Evolutionary conservation across 1,139 yeast species (phyloP).

Genomic region (Spencermartinsiella ligniputridi): DNA sequence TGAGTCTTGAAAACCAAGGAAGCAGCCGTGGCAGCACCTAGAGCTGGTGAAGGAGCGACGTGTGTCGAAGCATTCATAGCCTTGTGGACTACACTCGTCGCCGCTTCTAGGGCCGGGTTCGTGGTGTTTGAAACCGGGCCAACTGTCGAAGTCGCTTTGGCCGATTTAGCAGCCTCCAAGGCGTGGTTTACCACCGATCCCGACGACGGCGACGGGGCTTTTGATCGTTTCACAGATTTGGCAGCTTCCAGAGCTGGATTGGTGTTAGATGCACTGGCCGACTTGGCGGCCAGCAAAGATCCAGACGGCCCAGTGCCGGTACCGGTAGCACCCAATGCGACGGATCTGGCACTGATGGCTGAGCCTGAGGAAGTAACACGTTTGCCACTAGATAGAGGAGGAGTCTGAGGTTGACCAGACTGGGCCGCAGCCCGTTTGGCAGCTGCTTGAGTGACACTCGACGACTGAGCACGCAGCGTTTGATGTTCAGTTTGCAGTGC

Average conservation of each 20-base stretch:
- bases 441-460: background rate
- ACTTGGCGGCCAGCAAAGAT: background rate
- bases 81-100: background rate
- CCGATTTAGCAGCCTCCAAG: background rate
- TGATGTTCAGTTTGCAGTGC: slow-evolving; percentile 1
- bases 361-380: background rate
- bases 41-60: background rate
- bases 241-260: background rate
- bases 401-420: background rate
- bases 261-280: background rate
- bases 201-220: slow-evolving; percentile 3
- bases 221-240: slow-evolving; percentile 1
- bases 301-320: background rate
- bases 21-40: background rate
- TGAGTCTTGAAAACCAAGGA: background rate
- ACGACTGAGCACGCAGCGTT: background rate
- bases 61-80: background rate
- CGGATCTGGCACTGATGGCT: slow-evolving; percentile 9
- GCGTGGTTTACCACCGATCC: background rate
- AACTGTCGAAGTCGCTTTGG: no score
- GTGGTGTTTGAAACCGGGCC: no score
- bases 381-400: background rate
- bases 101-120: background rate
- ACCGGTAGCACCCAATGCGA: slow-evolving; percentile 8
- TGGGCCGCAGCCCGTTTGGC: slow-evolving; percentile 1